These are phyloP conservation scores for Penicillium sp. DNA, from an alignment of 2,329 filamentous ascomycete genomes.

Conservation along the genomic window DNA sequence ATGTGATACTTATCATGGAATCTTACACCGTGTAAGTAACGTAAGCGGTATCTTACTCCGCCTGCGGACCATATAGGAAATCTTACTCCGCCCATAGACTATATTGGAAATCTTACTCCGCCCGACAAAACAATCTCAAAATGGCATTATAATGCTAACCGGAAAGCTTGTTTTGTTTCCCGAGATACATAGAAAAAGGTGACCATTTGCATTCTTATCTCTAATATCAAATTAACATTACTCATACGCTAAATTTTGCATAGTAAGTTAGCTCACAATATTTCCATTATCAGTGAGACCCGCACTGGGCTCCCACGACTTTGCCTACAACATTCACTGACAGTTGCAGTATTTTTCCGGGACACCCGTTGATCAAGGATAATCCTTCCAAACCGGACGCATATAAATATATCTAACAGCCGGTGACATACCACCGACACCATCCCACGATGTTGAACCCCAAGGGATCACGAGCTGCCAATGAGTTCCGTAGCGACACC, in stretches of 20 bases:
- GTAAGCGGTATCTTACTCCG: slow-evolving; percentile 2
- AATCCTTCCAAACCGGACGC: background rate
- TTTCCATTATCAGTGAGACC: background rate
- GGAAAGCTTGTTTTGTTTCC: background rate
- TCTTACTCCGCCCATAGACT: background rate
- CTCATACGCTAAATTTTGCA: background rate
- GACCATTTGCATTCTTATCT: no score
- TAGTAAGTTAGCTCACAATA: background rate
- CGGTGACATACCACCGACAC: slow-evolving; percentile 10
- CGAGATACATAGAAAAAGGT: background rate
- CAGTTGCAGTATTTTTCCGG: background rate
- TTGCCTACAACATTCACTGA: background rate
- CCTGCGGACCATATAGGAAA: background rate
- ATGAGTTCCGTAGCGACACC: slow-evolving; percentile 12
- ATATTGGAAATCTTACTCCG: background rate
- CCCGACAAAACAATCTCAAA: background rate
- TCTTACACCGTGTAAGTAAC: slow-evolving; percentile 4
- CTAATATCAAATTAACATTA: background rate
- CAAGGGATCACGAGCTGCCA: slow-evolving; percentile 2
- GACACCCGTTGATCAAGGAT: background rate
- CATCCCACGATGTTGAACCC: background rate
- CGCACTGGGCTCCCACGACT: background rate
- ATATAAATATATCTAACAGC: background rate
- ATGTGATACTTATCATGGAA: background rate
- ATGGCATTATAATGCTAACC: background rate